Evolutionary conservation across 108 stramenopile genomes (phyloP).

Genomic region (Tribonema minus): DNA sequence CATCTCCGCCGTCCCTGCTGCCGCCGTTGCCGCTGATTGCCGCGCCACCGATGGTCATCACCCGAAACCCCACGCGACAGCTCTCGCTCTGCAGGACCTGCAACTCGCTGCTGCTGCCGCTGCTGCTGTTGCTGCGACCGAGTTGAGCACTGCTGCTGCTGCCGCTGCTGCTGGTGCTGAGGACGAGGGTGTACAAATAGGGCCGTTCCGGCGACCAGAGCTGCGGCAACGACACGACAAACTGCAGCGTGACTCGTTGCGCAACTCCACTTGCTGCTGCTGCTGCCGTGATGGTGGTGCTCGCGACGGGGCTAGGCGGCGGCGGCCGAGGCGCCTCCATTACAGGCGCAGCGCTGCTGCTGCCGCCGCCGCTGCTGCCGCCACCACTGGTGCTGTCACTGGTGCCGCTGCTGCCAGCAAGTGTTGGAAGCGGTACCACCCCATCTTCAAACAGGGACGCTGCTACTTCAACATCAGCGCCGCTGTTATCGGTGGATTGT

Average conservation of each 20-base stretch:
- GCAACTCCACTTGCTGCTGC: not conserved
- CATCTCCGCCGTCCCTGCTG: not conserved
- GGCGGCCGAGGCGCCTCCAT: not conserved
- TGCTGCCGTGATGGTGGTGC: not conserved
- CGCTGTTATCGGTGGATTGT: not conserved
- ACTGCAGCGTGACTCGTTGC: not conserved
- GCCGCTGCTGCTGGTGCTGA: constrained; percentile 22
- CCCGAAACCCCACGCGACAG: constrained; percentile 75
- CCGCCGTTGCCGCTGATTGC: too few relatives aligned
- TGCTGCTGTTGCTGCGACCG: not conserved
- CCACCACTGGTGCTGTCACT: not conserved
- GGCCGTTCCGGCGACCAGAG: constrained; percentile 76
- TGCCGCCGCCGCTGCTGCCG: not conserved
- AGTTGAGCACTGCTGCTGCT: not conserved
- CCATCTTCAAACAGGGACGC: constrained; percentile 43
- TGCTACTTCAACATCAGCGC: not conserved
- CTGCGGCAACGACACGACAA: not conserved
- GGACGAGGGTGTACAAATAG: constrained; percentile 69
- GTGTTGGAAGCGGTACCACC: constrained; percentile 16
- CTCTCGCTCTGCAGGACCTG: constrained; percentile 64
- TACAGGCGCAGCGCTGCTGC: not conserved
- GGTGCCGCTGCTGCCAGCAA: not conserved
- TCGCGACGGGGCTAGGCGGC: not conserved
- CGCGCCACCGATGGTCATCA: constrained; percentile 50
- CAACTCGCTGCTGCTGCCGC: not conserved